Base-by-base conservation (phyloP, 305 asterid genomes). In the Rubia tinctorum region DNA sequence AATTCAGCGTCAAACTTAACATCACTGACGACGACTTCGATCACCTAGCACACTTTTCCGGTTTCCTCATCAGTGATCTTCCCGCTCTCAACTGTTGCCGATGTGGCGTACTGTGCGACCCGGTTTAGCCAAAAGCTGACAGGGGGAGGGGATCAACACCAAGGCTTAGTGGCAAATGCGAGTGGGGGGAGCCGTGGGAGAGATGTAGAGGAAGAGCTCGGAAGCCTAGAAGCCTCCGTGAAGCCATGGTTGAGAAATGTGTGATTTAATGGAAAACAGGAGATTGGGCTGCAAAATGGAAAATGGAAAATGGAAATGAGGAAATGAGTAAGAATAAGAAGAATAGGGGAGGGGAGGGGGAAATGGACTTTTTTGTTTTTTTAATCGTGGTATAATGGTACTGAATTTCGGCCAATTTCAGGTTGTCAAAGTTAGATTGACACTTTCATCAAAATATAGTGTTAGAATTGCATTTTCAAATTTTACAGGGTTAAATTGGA, bases 171-270 rank as follows among this genome's bases (percentile, higher is more conserved):
- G 8, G 88, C 10, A 5, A 88, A 9, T 76, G 74, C 5, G 90
- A 79, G 74, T 43, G 39, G 91, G 79, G 89, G 18, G 81, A 39
- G 8, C 81, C 51, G 22, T 79, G 78, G 84, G 22, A 88, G 84
- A 8, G 83, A 71, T 20, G 91, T 85, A 3, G 76, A n/a, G 25
- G 96, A 77, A n/a, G 96, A 84, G 14, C 97, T 81, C 90, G 91
- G 45, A 94, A 88, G 91, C 97, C 90, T 6, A 86, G 13, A 25
- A 94, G 93, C 96, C 97, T 90, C 97, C 97, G 91, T 1, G 95
- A 91, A 71, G 99, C 86, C 99, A 94, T 91, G 75, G 83, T 47
- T 71, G 80, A 70, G 72, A 51, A 81, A 76, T 83, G 71, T 74
- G 70, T 23, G 79, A 66, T 72, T 66, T 49, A 66, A 88, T 72